phyloP scores from a whole-genome alignment of 768 basidiomycete genomes.

The Dioszegia hungarica region DNA sequence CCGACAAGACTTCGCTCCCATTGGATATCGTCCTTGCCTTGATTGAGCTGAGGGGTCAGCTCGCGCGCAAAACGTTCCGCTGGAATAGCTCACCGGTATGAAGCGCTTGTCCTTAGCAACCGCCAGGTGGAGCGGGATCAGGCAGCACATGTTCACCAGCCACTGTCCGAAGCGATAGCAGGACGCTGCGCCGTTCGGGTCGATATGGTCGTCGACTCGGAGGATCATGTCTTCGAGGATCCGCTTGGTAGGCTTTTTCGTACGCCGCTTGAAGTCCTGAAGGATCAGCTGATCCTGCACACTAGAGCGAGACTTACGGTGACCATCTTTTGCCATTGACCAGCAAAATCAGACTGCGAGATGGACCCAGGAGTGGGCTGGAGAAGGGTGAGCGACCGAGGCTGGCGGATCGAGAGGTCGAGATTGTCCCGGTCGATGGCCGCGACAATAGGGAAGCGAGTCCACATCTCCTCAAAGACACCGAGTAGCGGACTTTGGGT shows the following conservation, averaged over 20 bases:
- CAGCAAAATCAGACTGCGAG: background rate
- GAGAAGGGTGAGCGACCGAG: background rate
- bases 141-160: background rate
- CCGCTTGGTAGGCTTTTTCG: background rate
- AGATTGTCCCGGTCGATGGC: background rate
- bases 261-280: background rate
- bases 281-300: background rate
- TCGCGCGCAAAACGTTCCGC: background rate
- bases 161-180: background rate
- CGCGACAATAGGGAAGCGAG: background rate
- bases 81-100: background rate
- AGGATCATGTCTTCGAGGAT: background rate
- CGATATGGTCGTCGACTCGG: background rate
- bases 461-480: slow-evolving; percentile 1
- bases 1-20: background rate
- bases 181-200: background rate
- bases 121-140: slow-evolving; percentile 1
- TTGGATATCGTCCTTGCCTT: background rate
- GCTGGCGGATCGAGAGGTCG: background rate
- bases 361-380: background rate
- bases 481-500: background rate
- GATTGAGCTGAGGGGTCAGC: background rate
- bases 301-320: background rate
- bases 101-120: background rate
- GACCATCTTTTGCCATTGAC: background rate